phyloP scores from a whole-genome alignment of 2,329 filamentous ascomycete species.

The Ascochyta viciae-villosae region DNA sequence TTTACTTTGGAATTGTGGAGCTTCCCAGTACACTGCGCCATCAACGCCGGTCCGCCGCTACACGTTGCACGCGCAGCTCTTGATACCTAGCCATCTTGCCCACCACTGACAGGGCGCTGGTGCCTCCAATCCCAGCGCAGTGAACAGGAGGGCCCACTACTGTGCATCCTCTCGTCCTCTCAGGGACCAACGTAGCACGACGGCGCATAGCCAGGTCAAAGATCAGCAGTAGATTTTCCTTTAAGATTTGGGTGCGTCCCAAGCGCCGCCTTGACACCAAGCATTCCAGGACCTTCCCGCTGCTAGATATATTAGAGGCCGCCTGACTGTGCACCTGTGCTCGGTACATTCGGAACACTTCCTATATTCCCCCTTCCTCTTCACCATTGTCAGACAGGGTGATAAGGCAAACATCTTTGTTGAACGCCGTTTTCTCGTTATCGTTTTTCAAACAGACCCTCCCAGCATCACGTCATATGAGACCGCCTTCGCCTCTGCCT shows the following conservation, averaged over 20 bases:
- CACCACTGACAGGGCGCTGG: conserved; percentile 25
- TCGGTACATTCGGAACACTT: conserved; percentile 17
- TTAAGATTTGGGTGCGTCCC: conserved; percentile 38
- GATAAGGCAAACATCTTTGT: conserved; percentile 8
- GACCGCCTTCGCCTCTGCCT: conserved; percentile 30
- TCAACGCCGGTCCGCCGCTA: conserved; percentile 35
- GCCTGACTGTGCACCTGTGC: conserved; percentile 29
- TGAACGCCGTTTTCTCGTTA: conserved; percentile 2
- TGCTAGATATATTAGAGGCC: conserved; percentile 41
- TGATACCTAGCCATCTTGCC: conserved; percentile 29
- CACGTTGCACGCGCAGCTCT: conserved; percentile 28
- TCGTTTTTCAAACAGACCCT: conserved; percentile 22
- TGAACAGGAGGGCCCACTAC: conserved; percentile 39
- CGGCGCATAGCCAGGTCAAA: conserved; percentile 36
- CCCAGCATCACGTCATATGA: conserved; percentile 39
- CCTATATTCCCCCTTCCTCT: conserved; percentile 4
- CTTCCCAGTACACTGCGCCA: conserved; percentile 24
- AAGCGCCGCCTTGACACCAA: conserved; percentile 29
- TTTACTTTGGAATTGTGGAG: conserved; percentile 32
- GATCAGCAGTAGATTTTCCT: conserved; percentile 44
- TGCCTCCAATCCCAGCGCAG: conserved; percentile 24
- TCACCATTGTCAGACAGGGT: conserved; percentile 10
- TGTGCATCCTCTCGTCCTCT: conserved; percentile 32
- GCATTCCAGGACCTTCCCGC: conserved; percentile 41
- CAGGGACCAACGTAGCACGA: conserved; percentile 33